A percentile compares a stretch with the other conserved stretches of the same genome.
These are phyloP conservation scores for Talaromyces atroroseus DNA, from an alignment of 2,329 filamentous ascomycete genomes.

Conservation along the genomic window DNA sequence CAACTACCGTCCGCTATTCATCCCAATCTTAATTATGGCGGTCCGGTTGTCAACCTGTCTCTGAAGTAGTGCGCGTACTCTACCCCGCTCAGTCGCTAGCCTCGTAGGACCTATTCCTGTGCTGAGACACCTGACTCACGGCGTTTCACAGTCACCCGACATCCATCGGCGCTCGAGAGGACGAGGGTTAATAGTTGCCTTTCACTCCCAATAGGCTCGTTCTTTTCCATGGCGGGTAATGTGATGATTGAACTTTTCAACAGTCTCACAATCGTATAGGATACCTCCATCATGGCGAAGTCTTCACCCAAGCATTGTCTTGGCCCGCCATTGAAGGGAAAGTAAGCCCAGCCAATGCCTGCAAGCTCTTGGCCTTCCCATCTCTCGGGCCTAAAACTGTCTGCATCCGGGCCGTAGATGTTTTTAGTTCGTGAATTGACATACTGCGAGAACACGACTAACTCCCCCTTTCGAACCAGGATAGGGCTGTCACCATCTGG, in stretches of 20 bases:
- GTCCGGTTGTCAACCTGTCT: too few relatives aligned
- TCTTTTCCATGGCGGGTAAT: slow-evolving; percentile 15
- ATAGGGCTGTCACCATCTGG: slow-evolving; percentile 40
- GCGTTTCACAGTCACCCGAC: slow-evolving; percentile 13
- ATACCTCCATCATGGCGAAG: slow-evolving; percentile 21
- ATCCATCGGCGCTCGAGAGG: slow-evolving; percentile 22
- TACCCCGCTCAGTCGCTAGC: too few relatives aligned
- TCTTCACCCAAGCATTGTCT: slow-evolving; percentile 24
- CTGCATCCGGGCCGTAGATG: slow-evolving; percentile 20
- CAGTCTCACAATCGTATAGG: slow-evolving; percentile 20
- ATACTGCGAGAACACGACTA: slow-evolving; percentile 23
- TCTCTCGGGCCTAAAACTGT: slow-evolving; percentile 21
- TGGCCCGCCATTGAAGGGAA: slow-evolving; percentile 28
- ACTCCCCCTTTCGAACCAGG: slow-evolving; percentile 23
- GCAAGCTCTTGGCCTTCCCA: slow-evolving; percentile 22
- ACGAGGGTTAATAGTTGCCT: slow-evolving; percentile 20
- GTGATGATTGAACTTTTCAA: not conserved
- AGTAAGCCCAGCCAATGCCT: slow-evolving; percentile 24
- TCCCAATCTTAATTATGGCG: too few relatives aligned
- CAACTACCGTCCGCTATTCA: too few relatives aligned
- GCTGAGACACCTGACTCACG: not conserved
- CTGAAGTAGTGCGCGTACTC: too few relatives aligned
- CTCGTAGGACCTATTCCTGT: too few relatives aligned
- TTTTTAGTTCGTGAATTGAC: slow-evolving; percentile 40
- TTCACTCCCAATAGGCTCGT: slow-evolving; percentile 19